Conservation (phyloP, 345 rosid genomes). For the Draba incana region DNA sequence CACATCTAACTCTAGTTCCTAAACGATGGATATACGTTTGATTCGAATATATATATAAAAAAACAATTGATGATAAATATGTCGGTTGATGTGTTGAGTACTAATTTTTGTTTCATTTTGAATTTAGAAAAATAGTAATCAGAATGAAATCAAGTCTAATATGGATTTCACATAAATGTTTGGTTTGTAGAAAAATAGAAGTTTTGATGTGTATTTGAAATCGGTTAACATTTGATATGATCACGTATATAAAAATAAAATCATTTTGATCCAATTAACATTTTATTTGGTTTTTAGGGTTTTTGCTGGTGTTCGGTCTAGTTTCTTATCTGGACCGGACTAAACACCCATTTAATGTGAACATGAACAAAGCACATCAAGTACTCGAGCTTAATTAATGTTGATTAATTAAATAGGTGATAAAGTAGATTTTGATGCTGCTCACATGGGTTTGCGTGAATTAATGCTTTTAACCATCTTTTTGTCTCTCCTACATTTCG, state of each 20-base stretch:
- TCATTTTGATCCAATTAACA: too few relatives aligned
- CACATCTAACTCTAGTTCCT: conserved; percentile 1
- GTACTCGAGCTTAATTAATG: conserved; percentile 19
- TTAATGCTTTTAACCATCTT: conserved; percentile 41
- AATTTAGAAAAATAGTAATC: too few relatives aligned
- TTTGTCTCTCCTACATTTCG: conserved; percentile 50
- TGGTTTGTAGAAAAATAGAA: too few relatives aligned
- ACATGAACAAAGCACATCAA: conserved; percentile 29
- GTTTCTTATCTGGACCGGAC: background rate
- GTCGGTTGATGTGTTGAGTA: background rate
- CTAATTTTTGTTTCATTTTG: too few relatives aligned
- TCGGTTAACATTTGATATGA: too few relatives aligned
- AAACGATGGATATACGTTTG: conserved; percentile 5
- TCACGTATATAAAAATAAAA: too few relatives aligned
- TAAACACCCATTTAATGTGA: conserved; percentile 29
- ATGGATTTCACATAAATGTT: background rate
- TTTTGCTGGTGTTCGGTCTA: background rate
- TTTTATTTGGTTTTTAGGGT: too few relatives aligned
- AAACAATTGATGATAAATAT: background rate
- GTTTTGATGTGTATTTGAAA: too few relatives aligned
- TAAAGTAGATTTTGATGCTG: conserved; percentile 46
- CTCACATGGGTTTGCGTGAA: conserved; percentile 52
- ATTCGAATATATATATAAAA: background rate
- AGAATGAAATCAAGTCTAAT: background rate
- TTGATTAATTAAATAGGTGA: conserved; percentile 39